A percentile compares a stretch with the other conserved stretches of the same genome.
Conservation (phyloP, 2,329 filamentous ascomycete species). For the Chalaropsis ovoidea region DNA sequence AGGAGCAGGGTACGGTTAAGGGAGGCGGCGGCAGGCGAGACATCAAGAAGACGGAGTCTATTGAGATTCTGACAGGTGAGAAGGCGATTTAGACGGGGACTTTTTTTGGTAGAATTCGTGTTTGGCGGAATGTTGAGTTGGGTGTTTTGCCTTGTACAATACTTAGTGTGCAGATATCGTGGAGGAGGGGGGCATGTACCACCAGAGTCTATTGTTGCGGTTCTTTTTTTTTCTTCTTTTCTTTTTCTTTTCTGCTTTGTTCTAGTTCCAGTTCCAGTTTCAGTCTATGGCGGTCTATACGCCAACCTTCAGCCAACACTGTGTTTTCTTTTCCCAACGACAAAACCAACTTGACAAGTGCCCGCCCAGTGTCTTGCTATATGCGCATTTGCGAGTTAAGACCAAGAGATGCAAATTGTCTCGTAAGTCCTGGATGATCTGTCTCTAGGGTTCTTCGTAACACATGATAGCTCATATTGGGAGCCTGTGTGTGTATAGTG, state of each 20-base stretch:
- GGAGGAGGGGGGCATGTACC: not conserved
- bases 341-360: too few relatives aligned
- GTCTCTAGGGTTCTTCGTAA: not conserved
- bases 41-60: slow-evolving; percentile 20
- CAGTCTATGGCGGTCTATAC: not conserved
- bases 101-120: not conserved
- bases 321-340: not conserved
- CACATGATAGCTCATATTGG: slow-evolving; percentile 4
- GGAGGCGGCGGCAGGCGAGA: not conserved
- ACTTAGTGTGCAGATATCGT: not conserved
- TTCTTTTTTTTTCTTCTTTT: slow-evolving; percentile 2
- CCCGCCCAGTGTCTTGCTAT: too few relatives aligned
- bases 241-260: not conserved
- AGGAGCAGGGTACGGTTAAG: not conserved
- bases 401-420: not conserved
- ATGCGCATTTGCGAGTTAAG: not conserved
- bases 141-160: slow-evolving; percentile 8
- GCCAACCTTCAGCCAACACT: not conserved
- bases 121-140: not conserved
- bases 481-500: not conserved
- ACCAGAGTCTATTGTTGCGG: not conserved
- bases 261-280: not conserved
- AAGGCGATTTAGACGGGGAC: slow-evolving; percentile 19
- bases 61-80: slow-evolving; percentile 26
- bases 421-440: not conserved